Conservation (phyloP, 306 rosid species). For the Lathyrus aphaca region DNA sequence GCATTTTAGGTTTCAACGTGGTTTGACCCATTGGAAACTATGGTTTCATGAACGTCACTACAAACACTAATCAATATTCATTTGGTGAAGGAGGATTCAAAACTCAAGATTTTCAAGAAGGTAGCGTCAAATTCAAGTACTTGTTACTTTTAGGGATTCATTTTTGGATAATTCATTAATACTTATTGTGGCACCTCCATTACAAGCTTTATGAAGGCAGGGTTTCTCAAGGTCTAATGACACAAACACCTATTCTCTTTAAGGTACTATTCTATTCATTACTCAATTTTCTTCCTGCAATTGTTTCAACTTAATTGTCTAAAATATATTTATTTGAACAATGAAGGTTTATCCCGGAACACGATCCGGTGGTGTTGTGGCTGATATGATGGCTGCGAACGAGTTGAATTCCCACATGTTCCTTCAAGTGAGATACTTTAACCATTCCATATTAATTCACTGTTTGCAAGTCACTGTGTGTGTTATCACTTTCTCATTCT, state of each 20-base stretch:
- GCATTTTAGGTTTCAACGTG: no score
- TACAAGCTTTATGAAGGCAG: conserved; percentile 95
- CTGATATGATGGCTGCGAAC: conserved; percentile 95
- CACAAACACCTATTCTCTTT: conserved; percentile 71
- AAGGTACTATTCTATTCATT: no score
- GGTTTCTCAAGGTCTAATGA: conserved; percentile 73
- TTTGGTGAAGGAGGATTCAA: conserved; percentile 61
- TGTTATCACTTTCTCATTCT: neutral
- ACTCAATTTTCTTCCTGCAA: no score
- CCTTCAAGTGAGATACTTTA: conserved; percentile 72
- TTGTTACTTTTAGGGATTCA: neutral
- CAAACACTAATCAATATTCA: conserved; percentile 42
- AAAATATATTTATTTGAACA: no score
- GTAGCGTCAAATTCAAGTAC: no score
- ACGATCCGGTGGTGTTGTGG: conserved; percentile 78
- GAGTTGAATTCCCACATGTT: conserved; percentile 80
- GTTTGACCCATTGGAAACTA: conserved; percentile 86
- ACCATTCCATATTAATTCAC: conserved; percentile 25
- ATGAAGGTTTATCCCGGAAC: conserved; percentile 97
- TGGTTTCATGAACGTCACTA: conserved; percentile 90
- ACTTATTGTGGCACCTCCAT: conserved; percentile 57
- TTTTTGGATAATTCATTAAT: neutral
- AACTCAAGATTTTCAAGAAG: conserved; percentile 89
- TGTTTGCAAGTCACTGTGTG: neutral
- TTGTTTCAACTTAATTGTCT: no score